These are phyloP conservation scores for Podosphaera leucotricha DNA, from an alignment of 2,329 filamentous ascomycete genomes.

Conservation along the genomic window DNA sequence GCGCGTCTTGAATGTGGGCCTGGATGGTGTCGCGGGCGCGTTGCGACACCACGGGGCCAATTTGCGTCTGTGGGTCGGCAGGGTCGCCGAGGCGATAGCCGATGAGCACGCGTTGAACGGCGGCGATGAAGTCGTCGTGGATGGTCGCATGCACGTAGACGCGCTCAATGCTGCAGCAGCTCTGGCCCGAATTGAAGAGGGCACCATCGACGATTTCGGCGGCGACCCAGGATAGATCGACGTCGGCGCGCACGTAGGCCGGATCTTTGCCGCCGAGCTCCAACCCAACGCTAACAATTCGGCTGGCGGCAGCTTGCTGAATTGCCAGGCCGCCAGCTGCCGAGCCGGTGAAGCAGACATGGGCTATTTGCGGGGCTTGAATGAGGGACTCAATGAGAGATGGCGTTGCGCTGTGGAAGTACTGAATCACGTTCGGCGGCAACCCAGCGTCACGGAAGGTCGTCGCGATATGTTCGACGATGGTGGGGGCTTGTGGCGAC, in stretches of 20 bases:
- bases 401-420: slow-evolving; percentile 71
- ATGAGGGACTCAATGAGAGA: slow-evolving; percentile 56
- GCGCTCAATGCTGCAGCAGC: slow-evolving; percentile 79
- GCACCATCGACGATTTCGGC: slow-evolving; percentile 88
- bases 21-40: slow-evolving; percentile 53
- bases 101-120: slow-evolving; percentile 55
- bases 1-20: slow-evolving; percentile 58
- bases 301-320: slow-evolving; percentile 61
- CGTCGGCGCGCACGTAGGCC: slow-evolving; percentile 67
- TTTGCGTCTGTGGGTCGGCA: slow-evolving; percentile 49
- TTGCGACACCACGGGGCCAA: slow-evolving; percentile 76
- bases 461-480: slow-evolving; percentile 60
- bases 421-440: slow-evolving; percentile 65
- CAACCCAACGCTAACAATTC: slow-evolving; percentile 65
- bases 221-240: slow-evolving; percentile 75
- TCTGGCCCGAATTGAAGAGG: slow-evolving; percentile 98
- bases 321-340: slow-evolving; percentile 71
- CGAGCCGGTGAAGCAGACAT: slow-evolving; percentile 85
- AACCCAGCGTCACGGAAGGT: slow-evolving; percentile 63
- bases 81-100: slow-evolving; percentile 80
- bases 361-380: slow-evolving; percentile 48
- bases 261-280: slow-evolving; percentile 92
- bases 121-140: slow-evolving; percentile 60
- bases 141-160: slow-evolving; percentile 76
- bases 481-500: slow-evolving; percentile 80